phyloP scores from a whole-genome alignment of 2,329 filamentous ascomycete genomes.

The Podosphaera fusca region DNA sequence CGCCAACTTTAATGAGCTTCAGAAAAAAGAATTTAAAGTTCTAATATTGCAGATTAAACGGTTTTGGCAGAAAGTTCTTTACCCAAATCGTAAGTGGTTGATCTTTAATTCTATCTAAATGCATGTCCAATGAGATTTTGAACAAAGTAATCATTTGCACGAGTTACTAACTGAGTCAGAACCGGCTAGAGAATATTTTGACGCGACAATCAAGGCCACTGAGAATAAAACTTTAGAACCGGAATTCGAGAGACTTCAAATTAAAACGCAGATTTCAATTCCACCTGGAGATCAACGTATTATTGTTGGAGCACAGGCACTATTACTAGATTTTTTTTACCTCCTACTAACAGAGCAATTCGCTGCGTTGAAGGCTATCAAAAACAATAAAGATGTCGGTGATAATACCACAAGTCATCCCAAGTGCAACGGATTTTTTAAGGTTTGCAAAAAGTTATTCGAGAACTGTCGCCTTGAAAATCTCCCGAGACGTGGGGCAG shows the following conservation, averaged over 20 bases:
- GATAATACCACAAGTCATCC: neutral
- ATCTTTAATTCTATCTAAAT: no score
- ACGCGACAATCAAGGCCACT: neutral
- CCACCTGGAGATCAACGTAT: neutral
- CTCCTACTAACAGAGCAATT: neutral
- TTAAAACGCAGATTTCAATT: neutral
- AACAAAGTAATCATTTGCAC: no score
- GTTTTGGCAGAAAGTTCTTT: neutral
- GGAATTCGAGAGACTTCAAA: neutral
- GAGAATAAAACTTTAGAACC: neutral
- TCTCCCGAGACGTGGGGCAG: slow-evolving; percentile 19
- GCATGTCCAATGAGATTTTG: no score
- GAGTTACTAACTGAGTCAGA: neutral
- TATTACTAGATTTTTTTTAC: neutral
- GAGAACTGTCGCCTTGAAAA: slow-evolving; percentile 12
- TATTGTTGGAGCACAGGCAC: neutral
- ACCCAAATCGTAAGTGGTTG: neutral
- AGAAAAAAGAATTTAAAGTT: neutral
- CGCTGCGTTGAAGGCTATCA: neutral
- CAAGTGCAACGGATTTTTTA: slow-evolving; percentile 10
- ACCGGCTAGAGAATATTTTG: neutral
- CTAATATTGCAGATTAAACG: neutral
- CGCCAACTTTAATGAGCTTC: neutral
- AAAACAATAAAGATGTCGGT: neutral
- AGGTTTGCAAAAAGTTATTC: slow-evolving; percentile 15